These are phyloP conservation scores for Aspergillus neotritici DNA, from an alignment of 2,329 filamentous ascomycete species.

Conservation along the genomic window DNA sequence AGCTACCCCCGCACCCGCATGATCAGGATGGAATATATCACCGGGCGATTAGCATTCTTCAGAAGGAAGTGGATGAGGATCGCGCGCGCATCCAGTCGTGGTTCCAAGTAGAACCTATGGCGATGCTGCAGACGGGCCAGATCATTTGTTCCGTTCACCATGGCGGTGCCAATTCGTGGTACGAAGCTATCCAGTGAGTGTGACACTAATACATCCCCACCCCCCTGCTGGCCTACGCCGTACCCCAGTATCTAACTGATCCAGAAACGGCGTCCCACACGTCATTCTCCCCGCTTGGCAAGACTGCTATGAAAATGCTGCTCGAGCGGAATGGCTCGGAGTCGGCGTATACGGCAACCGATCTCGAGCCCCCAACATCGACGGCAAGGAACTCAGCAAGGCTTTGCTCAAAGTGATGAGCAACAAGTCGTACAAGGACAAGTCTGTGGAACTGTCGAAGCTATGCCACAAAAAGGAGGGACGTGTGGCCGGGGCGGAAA, in stretches of 20 bases:
- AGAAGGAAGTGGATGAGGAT: conserved; percentile 22
- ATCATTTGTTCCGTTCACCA: conserved; percentile 41
- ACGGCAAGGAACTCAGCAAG: conserved; percentile 22
- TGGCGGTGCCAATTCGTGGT: conserved; percentile 44
- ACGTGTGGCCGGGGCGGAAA: conserved; percentile 14
- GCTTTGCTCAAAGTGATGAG: conserved; percentile 21
- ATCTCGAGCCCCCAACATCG: conserved; percentile 27
- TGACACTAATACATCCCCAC: too few species aligned
- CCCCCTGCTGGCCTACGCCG: not conserved
- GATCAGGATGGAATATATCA: conserved; percentile 16
- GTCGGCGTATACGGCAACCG: conserved; percentile 39
- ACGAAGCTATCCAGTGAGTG: conserved; percentile 40
- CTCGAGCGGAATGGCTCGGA: conserved; percentile 36
- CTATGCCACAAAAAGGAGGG: conserved; percentile 19
- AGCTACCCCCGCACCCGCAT: conserved; percentile 26
- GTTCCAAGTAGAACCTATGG: conserved; percentile 38
- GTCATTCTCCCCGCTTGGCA: conserved; percentile 43
- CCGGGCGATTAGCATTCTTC: conserved; percentile 18
- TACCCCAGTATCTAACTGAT: not conserved
- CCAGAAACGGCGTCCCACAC: conserved; percentile 40
- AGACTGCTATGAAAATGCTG: conserved; percentile 42
- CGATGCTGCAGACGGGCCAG: conserved; percentile 30
- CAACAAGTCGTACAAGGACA: conserved; percentile 15
- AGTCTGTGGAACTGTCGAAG: conserved; percentile 11
- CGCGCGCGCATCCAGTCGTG: conserved; percentile 39